Evolutionary conservation across 305 asterid species (phyloP), one percentile per base, ranked within the genome.

Genomic region (Solanum hybrid): DNA sequence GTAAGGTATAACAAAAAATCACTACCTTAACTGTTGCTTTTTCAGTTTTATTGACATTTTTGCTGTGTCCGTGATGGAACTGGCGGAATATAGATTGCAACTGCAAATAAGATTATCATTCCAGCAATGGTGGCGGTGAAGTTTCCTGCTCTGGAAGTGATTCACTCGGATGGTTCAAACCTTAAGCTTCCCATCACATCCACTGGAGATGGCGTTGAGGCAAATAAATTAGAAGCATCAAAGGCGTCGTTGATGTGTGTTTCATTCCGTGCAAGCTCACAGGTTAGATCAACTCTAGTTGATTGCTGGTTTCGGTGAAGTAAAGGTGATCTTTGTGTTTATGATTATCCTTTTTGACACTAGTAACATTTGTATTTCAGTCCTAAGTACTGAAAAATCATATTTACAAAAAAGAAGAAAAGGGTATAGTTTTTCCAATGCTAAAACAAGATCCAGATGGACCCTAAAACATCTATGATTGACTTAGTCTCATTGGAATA

Each of bases 211-310:
- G 93, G 80, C 35, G 80, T 42, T 37, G 90, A 88, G 74, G 90
- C 81, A 67, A 90, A 88, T 29, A 90, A 90, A 24, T n/a, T 90
- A 67, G 92, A 93, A 78, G 89, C 90, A 76, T 94, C 97, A 5
- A 96, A 93, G 91, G 98, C 93, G n/a, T 92, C 97, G 26, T 88
- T 96, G 90, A 5, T 97, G 88, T 94, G 98, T 92, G 92, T 97
- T 87, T 95, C 98, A 1, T 96, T 97, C 90, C 99, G 99, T 42
- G 97, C 94, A 39, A 93, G 91, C 94, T 94, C 98, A 4, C 94
- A 90, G 97, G 99, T 96, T 87, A 90, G 89, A 67, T 11, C 34
- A 35, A 46, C 28, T 34, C 37, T 71, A 11, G 78, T 57, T 67
- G 51, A 71, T 29, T 31, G 36, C 40, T 85, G 64, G 80, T 90